phyloP scores from a whole-genome alignment of 805 yeast genomes.

The Lipomyces anomalus region DNA sequence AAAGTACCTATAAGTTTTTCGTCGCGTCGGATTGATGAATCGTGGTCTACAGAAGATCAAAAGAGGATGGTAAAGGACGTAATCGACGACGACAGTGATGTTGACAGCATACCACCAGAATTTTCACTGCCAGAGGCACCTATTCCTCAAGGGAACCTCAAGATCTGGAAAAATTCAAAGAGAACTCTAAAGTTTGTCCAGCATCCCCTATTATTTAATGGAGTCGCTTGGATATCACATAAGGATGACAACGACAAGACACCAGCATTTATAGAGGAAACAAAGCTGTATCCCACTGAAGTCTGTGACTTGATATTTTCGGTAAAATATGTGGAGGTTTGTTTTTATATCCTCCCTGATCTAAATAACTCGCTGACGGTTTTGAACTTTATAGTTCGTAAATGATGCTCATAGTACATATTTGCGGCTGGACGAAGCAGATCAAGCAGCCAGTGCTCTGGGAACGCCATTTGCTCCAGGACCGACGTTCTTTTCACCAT shows the following conservation, averaged over 20 bases:
- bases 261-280: slow-evolving; percentile 19
- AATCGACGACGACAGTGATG: background rate
- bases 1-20: too few relatives aligned
- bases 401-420: slow-evolving; percentile 13
- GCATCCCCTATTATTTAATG: slow-evolving; percentile 23
- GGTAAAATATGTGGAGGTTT: slow-evolving; percentile 15
- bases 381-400: slow-evolving; percentile 6
- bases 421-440: slow-evolving; percentile 3
- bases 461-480: slow-evolving; percentile 2
- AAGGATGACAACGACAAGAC: background rate
- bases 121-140: slow-evolving; percentile 26
- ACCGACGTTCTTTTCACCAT: slow-evolving; percentile 9
- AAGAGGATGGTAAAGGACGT: too few relatives aligned
- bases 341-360: background rate
- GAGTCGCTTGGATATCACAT: slow-evolving; percentile 29
- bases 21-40: too few relatives aligned
- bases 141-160: slow-evolving; percentile 25
- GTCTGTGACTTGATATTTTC: slow-evolving; percentile 16
- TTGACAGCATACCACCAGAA: slow-evolving; percentile 1
- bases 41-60: too few relatives aligned
- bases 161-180: slow-evolving; percentile 20
- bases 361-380: background rate
- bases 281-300: slow-evolving; percentile 20
- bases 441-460: slow-evolving; percentile 5
- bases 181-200: slow-evolving; percentile 29